Conservation (phyloP, 768 basidiomycete species). For the Rubroboletus satanas region DNA sequence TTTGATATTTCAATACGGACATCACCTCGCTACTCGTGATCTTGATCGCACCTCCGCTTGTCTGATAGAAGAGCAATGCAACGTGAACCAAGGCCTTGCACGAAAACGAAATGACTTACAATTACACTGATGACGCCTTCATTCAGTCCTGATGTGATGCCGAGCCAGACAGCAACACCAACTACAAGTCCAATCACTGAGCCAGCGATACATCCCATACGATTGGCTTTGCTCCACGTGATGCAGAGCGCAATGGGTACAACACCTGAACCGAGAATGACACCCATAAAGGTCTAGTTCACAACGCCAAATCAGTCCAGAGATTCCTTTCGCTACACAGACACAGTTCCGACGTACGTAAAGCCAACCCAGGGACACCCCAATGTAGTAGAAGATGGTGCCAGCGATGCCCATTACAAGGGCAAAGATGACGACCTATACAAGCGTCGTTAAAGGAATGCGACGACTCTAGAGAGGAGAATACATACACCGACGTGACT, state of each 20-base stretch:
- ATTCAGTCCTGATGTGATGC: conserved; percentile 70
- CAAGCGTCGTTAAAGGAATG: background rate
- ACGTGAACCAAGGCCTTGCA: background rate
- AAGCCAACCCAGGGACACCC: conserved; percentile 91
- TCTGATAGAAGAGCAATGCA: conserved; percentile 27
- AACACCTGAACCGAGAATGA: conserved; percentile 80
- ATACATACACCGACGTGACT: conserved; percentile 60
- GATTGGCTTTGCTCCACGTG: conserved; percentile 84
- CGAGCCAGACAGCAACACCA: conserved; percentile 82
- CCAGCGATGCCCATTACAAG: conserved; percentile 81
- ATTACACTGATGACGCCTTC: conserved; percentile 65
- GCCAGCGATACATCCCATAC: conserved; percentile 77
- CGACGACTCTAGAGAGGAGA: background rate
- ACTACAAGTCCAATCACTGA: conserved; percentile 63
- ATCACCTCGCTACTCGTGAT: conserved; percentile 1
- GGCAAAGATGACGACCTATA: conserved; percentile 63
- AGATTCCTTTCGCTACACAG: background rate
- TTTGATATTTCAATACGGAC: background rate
- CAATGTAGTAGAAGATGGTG: conserved; percentile 84
- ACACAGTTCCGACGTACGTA: conserved; percentile 53
- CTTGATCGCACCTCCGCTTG: conserved; percentile 47
- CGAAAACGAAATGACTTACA: conserved; percentile 33
- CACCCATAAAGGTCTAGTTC: conserved; percentile 78
- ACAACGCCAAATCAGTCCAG: background rate
- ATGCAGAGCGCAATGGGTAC: conserved; percentile 84